Evolutionary conservation across 1,284 basidiomycete species (phyloP), one percentile per base, ranked within the genome.

Genomic region (Leccinum angustisporum): DNA sequence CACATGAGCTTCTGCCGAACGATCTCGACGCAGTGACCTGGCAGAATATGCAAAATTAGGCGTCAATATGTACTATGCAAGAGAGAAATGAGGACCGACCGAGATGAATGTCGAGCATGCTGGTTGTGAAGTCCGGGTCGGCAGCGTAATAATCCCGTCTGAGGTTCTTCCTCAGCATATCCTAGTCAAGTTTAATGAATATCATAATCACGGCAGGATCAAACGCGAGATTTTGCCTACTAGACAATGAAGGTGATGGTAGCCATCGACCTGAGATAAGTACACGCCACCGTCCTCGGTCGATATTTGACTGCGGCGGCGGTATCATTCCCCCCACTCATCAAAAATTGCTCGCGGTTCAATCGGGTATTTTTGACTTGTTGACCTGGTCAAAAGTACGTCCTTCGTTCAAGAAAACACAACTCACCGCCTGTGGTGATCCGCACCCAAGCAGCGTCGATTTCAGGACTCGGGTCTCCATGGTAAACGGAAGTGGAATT

Each of bases 241-340:
- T 43, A 60, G 38, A 31, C 59, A 56, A 25, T 58, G 53, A 13
- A 60, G 13, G 33, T 55, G 53, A 31, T 60, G 59, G 30, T 60
- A 60, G 8, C 54, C 18, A 30, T 60, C 59, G 11, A 60, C 27
- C 31, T 60, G 53, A 3, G 54, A 34, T 46, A 56, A 56, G 11
- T 60, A 52, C 9, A 34, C 59, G 1, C 59, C 53, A 30, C 59
- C 59, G 40, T 60, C 54, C 54, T 55, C 52, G 58, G 53, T 9
- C 25, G 43, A 31, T 36, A 54, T 54, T 27, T 54, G 52, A 59
- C 33, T 25, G 54, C 54, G 5, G 48, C 38, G 2, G 55, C 34
- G 14, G 14, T 54, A 16, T 59, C 54, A 11, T 55, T 46, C 30
- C 57, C 52, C 1, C 36, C 51, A 13, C 40, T 13, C 51, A 43